phyloP scores from a whole-genome alignment of 257 asterid genomes.

The Nicotiana attenuata region DNA sequence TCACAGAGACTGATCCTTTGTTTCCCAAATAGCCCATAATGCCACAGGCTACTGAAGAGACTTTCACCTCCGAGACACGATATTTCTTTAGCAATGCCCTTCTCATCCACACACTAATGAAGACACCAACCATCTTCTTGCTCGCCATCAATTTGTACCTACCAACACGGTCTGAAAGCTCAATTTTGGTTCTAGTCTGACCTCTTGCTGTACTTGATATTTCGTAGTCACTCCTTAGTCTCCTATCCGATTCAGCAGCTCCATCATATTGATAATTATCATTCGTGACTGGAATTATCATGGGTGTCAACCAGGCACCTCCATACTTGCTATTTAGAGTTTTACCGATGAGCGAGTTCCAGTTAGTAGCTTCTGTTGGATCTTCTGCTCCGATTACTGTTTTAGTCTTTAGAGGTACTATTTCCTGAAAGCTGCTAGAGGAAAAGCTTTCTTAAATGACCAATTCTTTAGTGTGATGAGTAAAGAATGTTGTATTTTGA shows the following conservation, averaged over 20 bases:
- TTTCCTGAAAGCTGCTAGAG: conserved; percentile 76
- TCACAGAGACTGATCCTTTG: conserved; percentile 82
- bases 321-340: conserved; percentile 63
- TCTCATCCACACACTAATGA: conserved; percentile 87
- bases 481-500: neutral
- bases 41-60: conserved; percentile 88
- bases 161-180: conserved; percentile 19
- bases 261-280: conserved; percentile 33
- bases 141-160: conserved; percentile 68
- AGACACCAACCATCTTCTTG: conserved; percentile 96
- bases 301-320: conserved; percentile 70
- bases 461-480: neutral
- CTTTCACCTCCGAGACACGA: conserved; percentile 48
- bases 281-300: conserved; percentile 51
- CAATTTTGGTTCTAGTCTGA: conserved; percentile 8
- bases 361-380: conserved; percentile 76
- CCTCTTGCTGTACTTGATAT: conserved; percentile 17
- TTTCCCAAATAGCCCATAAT: conserved; percentile 92
- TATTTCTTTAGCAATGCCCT: conserved; percentile 48
- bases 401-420: conserved; percentile 70
- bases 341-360: conserved; percentile 73
- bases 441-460: neutral
- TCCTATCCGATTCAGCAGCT: conserved; percentile 11
- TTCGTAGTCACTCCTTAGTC: conserved; percentile 12
- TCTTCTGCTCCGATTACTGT: conserved; percentile 80